Evolutionary conservation across 225 moss, liverwort and hornwort genomes (phyloP).

Genomic region (Polytrichum formosum): DNA sequence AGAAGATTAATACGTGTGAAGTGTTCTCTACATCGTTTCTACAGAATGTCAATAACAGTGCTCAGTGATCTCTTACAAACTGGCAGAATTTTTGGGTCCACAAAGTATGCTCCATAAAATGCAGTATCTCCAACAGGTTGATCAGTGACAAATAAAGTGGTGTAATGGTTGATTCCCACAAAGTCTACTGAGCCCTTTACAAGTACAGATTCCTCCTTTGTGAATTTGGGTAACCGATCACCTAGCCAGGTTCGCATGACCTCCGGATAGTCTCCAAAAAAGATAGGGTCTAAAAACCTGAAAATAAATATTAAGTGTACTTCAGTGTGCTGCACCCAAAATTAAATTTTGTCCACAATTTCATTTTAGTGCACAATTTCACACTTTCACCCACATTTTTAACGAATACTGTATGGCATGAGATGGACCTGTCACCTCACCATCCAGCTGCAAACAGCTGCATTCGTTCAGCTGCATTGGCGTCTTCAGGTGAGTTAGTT

Average conservation of each 20-base stretch:
- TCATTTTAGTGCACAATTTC: too few species aligned
- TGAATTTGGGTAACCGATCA: conserved; percentile 38
- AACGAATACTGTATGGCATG: too few species aligned
- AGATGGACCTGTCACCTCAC: neutral
- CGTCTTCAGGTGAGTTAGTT: conserved; percentile 31
- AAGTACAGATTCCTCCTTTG: conserved; percentile 12
- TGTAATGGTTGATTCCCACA: conserved; percentile 47
- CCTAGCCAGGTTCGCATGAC: conserved; percentile 33
- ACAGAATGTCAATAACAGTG: neutral
- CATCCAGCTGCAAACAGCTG: conserved; percentile 15
- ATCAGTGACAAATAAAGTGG: conserved; percentile 24
- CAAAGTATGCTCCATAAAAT: neutral
- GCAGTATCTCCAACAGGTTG: conserved; percentile 14
- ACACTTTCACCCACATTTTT: too few species aligned
- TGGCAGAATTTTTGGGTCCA: neutral
- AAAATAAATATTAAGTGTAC: neutral
- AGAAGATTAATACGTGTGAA: too few species aligned
- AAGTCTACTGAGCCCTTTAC: conserved; percentile 35
- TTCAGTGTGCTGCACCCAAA: too few species aligned
- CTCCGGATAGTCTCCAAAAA: conserved; percentile 53
- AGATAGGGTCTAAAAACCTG: conserved; percentile 58
- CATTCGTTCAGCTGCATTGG: conserved; percentile 20
- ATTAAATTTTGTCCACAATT: too few species aligned
- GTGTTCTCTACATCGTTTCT: neutral
- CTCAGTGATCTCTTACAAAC: neutral